Base-by-base conservation (phyloP, 163 green algal species). In the Chlamydomonas reinhardtii region DNA sequence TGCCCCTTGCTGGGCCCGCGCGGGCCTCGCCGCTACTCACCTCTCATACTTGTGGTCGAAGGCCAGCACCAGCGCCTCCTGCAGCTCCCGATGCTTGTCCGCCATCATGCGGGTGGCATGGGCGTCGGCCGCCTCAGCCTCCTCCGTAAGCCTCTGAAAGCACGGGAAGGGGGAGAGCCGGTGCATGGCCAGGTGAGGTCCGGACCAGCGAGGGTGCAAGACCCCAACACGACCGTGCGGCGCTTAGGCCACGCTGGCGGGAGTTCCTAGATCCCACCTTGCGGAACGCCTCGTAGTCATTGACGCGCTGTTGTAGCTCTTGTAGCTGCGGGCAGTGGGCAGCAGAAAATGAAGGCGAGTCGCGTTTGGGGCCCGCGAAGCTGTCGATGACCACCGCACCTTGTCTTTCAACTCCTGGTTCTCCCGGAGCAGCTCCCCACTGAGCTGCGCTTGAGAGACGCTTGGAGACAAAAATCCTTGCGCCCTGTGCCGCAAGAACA, bases 1-100 rank as follows among this genome's bases (percentile, higher is more conserved):
- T 22, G 12, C 19, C 48, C 48, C 14, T 9, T 14, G 48, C 48
- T 17, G 48, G 48, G 48, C 48, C 48, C 48, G 48, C 48, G 48
- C 12, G 48, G 48, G 48, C 48, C 48, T 19, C 6, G 1, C 11
- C 9, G 48, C 48, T 14, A 5, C 82, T 39, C 73, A 89, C 87
- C 82, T 81, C 37, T 91, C 87, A 43, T 91, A 91, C 68, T 89
- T 82, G 37, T 88, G 74, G 22, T 91, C 87, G 52, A 91, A 91
- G 20, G 9, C 59, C 1, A 68, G 3, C 22, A 91, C 68, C 43
- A 68, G 83, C 32, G 61, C 35, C 27, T 86, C 59, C 22, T 66
- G 64, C 34, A 77, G 34, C 74, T 86, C 87, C 4, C 75, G 75
- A 19, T 89, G 76, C 70, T 88, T 85, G 32, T 88, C 59, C 2